These are phyloP conservation scores for Lecanosticta acicola DNA, from an alignment of 2,329 filamentous ascomycete species.

Conservation along the genomic window DNA sequence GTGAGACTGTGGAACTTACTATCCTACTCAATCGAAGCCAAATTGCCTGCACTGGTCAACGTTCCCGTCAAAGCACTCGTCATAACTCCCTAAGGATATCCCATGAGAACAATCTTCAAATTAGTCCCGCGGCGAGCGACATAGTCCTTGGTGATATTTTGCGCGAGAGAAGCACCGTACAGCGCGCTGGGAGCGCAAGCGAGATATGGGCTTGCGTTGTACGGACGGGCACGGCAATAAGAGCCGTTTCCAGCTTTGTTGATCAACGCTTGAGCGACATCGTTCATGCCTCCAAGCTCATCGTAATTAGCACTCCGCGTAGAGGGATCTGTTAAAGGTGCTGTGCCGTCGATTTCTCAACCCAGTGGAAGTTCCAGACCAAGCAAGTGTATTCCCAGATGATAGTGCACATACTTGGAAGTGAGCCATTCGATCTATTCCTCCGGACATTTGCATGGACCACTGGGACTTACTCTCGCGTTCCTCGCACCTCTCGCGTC, in stretches of 20 bases:
- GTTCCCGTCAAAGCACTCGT: constrained; percentile 1
- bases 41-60: neutral
- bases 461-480: no score
- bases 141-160: constrained; percentile 5
- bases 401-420: no score
- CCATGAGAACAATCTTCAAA: constrained; percentile 1
- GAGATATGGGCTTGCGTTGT: neutral
- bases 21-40: constrained; percentile 2
- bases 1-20: neutral
- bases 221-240: constrained; percentile 1
- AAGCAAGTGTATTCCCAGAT: no score
- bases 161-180: neutral
- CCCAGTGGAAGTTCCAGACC: no score
- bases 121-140: constrained; percentile 1
- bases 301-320: neutral
- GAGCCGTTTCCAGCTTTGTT: constrained; percentile 2
- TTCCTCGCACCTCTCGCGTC: no score
- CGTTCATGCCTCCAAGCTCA: constrained; percentile 30
- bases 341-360: neutral
- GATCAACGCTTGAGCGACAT: constrained; percentile 1
- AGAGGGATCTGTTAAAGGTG: neutral
- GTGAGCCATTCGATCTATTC: no score
- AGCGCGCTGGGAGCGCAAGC: neutral
- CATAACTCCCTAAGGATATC: constrained; percentile 3
- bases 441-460: no score